These are phyloP conservation scores for Paragyromitra xinjiangensis DNA, from an alignment of 495 filamentous ascomycete genomes.

Conservation along the genomic window DNA sequence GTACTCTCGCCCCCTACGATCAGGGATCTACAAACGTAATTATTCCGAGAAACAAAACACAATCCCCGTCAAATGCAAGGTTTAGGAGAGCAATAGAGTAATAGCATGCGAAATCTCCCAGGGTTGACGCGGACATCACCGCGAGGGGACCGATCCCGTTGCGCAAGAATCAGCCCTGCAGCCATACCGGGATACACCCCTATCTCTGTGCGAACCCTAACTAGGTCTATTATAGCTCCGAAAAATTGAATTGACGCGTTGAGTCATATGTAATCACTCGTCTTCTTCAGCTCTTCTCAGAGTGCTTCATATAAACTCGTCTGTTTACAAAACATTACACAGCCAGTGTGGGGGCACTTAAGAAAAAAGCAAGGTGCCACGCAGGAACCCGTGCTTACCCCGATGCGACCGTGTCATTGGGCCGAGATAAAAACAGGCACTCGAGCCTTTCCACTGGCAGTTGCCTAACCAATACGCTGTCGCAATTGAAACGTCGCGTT, in stretches of 20 bases:
- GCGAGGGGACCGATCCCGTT: background rate
- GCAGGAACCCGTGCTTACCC: slow-evolving; percentile 8
- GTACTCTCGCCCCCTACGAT: background rate
- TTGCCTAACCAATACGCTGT: background rate
- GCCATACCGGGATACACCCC: background rate
- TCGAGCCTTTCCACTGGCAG: background rate
- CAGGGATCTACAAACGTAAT: background rate
- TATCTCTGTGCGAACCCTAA: background rate
- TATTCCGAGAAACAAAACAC: background rate
- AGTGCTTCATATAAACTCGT: background rate
- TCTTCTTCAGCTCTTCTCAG: background rate
- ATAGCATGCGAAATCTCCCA: background rate
- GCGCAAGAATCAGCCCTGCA: background rate
- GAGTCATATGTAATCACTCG: background rate
- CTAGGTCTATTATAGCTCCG: too few relatives aligned
- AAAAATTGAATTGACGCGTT: too few relatives aligned
- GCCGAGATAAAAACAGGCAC: background rate
- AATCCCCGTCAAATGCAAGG: too few relatives aligned
- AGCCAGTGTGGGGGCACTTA: background rate
- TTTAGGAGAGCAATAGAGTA: background rate
- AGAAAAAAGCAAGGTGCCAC: slow-evolving; percentile 6
- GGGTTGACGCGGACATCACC: background rate
- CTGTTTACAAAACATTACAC: background rate
- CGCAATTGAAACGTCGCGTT: background rate
- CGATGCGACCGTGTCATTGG: background rate